phyloP scores from a whole-genome alignment of 208 protist species.

The Acanthamoeba rhysodes region DNA sequence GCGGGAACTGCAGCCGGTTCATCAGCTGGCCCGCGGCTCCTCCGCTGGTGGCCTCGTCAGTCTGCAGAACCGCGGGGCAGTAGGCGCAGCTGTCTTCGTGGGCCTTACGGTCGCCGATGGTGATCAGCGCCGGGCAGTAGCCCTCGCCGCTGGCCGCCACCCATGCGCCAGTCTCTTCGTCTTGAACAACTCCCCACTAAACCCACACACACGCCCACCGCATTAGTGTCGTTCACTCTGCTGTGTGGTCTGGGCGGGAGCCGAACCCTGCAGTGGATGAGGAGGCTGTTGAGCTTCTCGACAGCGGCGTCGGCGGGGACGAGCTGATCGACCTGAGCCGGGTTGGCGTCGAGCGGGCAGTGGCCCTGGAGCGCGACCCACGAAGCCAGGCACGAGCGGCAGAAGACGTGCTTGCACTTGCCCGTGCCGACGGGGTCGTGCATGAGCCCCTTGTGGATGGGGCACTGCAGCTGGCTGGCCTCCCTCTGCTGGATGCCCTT shows the following conservation, averaged over 20 bases:
- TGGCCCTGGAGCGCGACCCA: slow-evolving; percentile 47
- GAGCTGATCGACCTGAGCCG: neutral
- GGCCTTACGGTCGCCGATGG: slow-evolving; percentile 53
- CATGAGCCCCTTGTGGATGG: slow-evolving; percentile 31
- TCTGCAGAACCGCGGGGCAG: neutral
- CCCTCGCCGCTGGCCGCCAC: neutral
- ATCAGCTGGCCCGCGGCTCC: neutral
- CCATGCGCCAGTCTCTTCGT: neutral
- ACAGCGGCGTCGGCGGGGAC: neutral
- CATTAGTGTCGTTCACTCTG: neutral
- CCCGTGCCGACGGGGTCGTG: slow-evolving; percentile 13
- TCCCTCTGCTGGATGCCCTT: slow-evolving; percentile 11
- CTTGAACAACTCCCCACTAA: slow-evolving; percentile 27
- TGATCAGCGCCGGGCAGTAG: slow-evolving; percentile 10
- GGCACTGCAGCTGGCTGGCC: slow-evolving; percentile 23
- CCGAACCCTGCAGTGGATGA: slow-evolving; percentile 37
- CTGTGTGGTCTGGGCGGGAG: neutral
- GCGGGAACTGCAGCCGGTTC: neutral
- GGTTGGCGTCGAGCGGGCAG: slow-evolving; percentile 8
- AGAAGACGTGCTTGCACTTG: slow-evolving; percentile 60
- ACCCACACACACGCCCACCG: neutral
- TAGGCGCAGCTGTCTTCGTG: slow-evolving; percentile 35
- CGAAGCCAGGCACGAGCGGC: slow-evolving; percentile 33
- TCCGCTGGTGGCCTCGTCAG: neutral
- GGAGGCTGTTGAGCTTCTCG: slow-evolving; percentile 14